Base-by-base conservation (phyloP, 148 eudicot species). In the Arbutus unedo region DNA sequence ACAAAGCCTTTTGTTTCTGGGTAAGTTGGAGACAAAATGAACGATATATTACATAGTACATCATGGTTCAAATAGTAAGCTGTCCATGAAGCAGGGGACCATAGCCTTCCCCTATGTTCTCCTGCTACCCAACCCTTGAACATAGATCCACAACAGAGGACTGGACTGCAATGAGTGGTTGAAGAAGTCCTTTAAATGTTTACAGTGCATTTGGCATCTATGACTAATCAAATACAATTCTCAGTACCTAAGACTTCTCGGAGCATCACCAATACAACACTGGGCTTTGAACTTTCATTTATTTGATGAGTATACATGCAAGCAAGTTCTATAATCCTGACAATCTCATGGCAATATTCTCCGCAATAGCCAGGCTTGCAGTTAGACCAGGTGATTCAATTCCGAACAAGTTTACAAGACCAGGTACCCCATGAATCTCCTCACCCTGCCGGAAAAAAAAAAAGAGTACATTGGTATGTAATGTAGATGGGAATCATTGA, bases 351-450 rank as follows among this genome's bases (percentile, higher is more conserved):
- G 90, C 85, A 81, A 93, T 90, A 74, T 92, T 84, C 56, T 92
- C 93, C 3, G 94, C 97, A 73, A 95, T 89, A 41, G 96, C 97
- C 97, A 95, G 64, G 82, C 98, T 93, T 79, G 98, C 89, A 64
- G 98, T 95, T 51, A 95, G 85, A 44, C 98, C 98, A 4, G 98
- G 98, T 70, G 98, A 95, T 74, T 95, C 98, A 45, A 95, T 95
- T 21, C 98, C 98, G 41, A 95, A 93, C 25, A 93, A 93, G 87
- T 90, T 95, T 67, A 93, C 86, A 56, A 95, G 94, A 31, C 98
- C 98, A 74, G 89, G 85, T 47, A 93, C 78, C 71, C 95, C 97
- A 84, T 93, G 98, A 71, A 79, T 76, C 9, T 92, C 91, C 85
- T 92, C 92, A 70, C 93, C 95, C 97, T 94, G 87, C 84, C 67